Evolutionary conservation across 2,329 filamentous ascomycete genomes (phyloP).

Genomic region (Hirsutella rhossiliensis): DNA sequence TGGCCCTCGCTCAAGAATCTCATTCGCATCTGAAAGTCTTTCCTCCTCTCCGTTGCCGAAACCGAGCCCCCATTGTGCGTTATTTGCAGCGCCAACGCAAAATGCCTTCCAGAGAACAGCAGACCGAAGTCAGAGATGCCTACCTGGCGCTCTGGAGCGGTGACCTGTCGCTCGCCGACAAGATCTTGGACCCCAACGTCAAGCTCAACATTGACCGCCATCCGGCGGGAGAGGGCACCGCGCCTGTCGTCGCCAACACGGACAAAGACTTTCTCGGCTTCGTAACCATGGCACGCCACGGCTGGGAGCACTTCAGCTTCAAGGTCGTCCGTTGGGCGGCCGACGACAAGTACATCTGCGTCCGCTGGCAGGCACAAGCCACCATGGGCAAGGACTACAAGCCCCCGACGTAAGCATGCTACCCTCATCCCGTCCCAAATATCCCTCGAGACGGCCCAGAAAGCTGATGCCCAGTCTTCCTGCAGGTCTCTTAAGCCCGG

Average conservation of each 20-base stretch:
- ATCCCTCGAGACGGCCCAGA: no score
- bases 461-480: background rate
- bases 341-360: conserved; percentile 1
- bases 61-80: no score
- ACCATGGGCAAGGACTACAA: conserved; percentile 3
- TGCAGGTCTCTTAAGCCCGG: conserved; percentile 2
- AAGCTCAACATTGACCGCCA: conserved; percentile 2
- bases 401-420: conserved; percentile 1
- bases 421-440: no score
- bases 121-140: background rate
- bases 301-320: conserved; percentile 4
- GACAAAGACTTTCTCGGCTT: conserved; percentile 1
- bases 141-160: conserved; percentile 4
- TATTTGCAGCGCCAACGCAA: background rate
- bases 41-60: no score
- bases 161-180: background rate
- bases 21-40: no score
- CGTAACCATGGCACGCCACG: background rate
- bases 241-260: background rate
- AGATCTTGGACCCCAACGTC: conserved; percentile 2
- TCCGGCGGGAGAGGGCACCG: conserved; percentile 2
- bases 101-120: conserved; percentile 1
- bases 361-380: conserved; percentile 4
- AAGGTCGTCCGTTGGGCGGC: conserved; percentile 3
- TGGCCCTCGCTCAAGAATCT: no score